Evolutionary conservation across 2,329 filamentous ascomycete genomes (phyloP).

Genomic region (Fusarium sp.): DNA sequence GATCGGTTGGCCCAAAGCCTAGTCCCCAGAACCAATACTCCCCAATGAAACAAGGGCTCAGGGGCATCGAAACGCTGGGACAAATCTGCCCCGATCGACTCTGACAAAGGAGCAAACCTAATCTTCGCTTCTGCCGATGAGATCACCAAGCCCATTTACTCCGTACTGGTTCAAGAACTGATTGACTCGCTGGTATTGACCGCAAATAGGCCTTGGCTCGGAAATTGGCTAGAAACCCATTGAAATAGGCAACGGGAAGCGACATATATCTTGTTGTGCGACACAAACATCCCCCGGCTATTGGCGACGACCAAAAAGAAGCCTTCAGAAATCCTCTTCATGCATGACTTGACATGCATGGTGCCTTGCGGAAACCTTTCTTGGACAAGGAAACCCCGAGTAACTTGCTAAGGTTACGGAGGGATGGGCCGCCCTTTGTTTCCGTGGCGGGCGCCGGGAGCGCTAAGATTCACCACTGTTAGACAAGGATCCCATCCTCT

Average conservation of each 20-base stretch:
- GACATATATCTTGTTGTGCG: constrained; percentile 22
- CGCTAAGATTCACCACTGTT: constrained; percentile 30
- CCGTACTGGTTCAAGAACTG: background rate
- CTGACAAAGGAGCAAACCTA: constrained; percentile 25
- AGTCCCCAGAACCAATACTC: constrained; percentile 30
- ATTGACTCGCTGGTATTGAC: constrained; percentile 7
- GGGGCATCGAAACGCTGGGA: constrained; percentile 21
- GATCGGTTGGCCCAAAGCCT: constrained; percentile 35
- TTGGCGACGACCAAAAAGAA: constrained; percentile 8
- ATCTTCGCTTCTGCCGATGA: background rate
- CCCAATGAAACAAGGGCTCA: constrained; percentile 40
- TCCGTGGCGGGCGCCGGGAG: constrained; percentile 25
- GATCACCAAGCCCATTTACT: background rate
- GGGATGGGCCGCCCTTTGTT: constrained; percentile 28
- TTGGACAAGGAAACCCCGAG: constrained; percentile 28
- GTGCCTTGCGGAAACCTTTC: constrained; percentile 15
- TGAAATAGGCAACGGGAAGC: constrained; percentile 30
- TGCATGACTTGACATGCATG: constrained; percentile 40
- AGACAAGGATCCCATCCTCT: constrained; percentile 24
- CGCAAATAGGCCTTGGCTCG: constrained; percentile 19
- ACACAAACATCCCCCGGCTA: constrained; percentile 26
- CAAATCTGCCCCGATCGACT: constrained; percentile 18
- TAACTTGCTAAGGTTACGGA: constrained; percentile 14
- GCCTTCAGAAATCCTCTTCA: constrained; percentile 16
- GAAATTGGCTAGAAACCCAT: constrained; percentile 16